Base-by-base conservation (phyloP, 1,139 yeast genomes). In the Yamadazyma conglobata region DNA sequence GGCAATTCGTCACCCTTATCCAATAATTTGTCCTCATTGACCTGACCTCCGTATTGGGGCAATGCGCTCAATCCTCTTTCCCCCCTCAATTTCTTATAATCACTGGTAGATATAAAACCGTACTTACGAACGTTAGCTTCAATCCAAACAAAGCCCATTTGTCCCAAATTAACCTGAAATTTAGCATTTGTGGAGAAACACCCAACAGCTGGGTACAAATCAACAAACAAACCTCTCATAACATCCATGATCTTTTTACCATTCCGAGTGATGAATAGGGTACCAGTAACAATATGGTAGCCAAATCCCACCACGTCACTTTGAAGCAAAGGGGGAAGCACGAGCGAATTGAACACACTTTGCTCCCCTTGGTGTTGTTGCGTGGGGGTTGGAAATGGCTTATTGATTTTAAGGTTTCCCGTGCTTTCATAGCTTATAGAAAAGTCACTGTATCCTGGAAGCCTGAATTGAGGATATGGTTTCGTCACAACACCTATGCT, bases 301-400 rank as follows among this genome's bases (percentile, higher is more conserved):
- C 97, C 98, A 40, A 89, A 80, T 0, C 98, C 98, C 11, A 91
- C 81, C 4, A 88, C 85, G 52, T 91, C 98, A 10, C 96, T 91
- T 47, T 84, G 88, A 33, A 70, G 70, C 29, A 88, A 63, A 15
- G 76, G 76, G 2, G 95, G 95, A 32, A 94, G 77, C 3, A 79
- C 78, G 21, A 82, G 77, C 1, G 89, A 84, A 39, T 78, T 70
- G 38, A 44, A 64, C 22, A 56, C 47, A 31, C 70, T 60, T 28
- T 64, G 57, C 41, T 82, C 85, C 2, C 63, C 70, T 24, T 48
- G 49, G 43, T 68, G 73, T 39, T 67, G 73, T 38, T 67, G 73
- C 15, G 61, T 51, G 2, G 74, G 73, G 1, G 73, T 64, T 4
- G 73, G 73, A 32, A 67, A 65, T 2, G 97, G 96, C 50, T 81